Base-by-base conservation (phyloP, 1,284 basidiomycete genomes). In the Takashimella koratensis region DNA sequence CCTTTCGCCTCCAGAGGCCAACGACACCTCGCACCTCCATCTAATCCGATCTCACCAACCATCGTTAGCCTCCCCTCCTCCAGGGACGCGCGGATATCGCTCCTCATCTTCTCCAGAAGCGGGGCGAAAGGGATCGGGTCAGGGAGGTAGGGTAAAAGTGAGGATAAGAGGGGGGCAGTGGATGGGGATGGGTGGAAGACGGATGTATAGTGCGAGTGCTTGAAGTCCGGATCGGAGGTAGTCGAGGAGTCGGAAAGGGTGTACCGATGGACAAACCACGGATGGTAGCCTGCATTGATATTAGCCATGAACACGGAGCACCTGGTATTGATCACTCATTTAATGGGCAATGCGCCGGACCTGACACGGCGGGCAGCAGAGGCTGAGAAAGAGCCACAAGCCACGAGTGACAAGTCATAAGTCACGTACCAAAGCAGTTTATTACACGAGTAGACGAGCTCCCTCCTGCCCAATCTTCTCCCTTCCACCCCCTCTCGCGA, bases 41-140 rank as follows among this genome's bases (percentile, higher is more conserved):
- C 79, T 10, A 80, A 60, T 0, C 79, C 79, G 2, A 80, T 67
- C 61, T 80, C 79, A 27, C 79, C 79, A 5, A 80, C 52, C 64
- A 79, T 76, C 1, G 68, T 70, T 4, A 66, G 45, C 25, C 60
- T 54, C 2, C 67, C 67, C 12, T 56, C 36, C 0, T 39, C 56
- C 36, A 56, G 24, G 8, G 59, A 60, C 1, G 45, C 44, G 10
- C 2, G 56, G 54, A 69, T 70, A 48, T 59, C 47, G 0, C 23
- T 12, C 16, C 57, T 66, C 46, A 68, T 58, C 16, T 49, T 42
- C 0, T 49, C 62, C 6, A 66, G 67, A 25, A 59, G 52, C 1
- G 58, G 56, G 5, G 39, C 55, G 43, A 70, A 73, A 47, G 62
- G 56, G 13, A 59, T 60, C 8, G 72, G 77, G 26, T 72, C 70